These are phyloP conservation scores for Ophiostoma himal-ulmi DNA, from an alignment of 2,329 filamentous ascomycete genomes.

Conservation along the genomic window DNA sequence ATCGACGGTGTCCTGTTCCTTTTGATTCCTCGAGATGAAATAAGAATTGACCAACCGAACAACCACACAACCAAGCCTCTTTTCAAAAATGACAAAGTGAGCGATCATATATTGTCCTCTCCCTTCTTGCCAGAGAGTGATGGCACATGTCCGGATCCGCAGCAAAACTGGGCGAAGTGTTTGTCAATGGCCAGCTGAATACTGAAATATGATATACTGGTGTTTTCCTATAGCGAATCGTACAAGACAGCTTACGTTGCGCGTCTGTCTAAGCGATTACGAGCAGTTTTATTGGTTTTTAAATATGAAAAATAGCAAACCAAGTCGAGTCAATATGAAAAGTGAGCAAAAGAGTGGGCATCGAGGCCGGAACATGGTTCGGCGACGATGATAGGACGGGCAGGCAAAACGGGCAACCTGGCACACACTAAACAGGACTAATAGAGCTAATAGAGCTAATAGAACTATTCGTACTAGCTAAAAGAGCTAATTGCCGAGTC, in stretches of 20 bases:
- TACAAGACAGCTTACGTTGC: not conserved
- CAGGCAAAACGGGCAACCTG: not conserved
- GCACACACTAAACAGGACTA: not conserved
- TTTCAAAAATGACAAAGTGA: not conserved
- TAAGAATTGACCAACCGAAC: not conserved
- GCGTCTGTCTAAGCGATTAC: slow-evolving; percentile 5
- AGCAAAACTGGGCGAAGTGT: not conserved
- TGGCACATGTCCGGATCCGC: not conserved
- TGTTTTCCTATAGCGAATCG: not conserved
- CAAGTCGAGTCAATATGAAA: not conserved
- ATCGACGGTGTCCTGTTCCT: not conserved
- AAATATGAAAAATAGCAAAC: not conserved
- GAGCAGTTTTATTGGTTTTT: not conserved
- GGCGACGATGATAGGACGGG: not conserved
- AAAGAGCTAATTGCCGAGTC: not conserved
- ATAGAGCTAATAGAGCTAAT: not conserved
- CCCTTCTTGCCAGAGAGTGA: not conserved
- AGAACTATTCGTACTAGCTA: not conserved
- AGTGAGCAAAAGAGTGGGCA: slow-evolving; percentile 10
- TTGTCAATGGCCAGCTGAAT: not conserved
- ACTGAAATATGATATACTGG: not conserved
- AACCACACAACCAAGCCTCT: too few species aligned
- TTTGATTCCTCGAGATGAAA: not conserved
- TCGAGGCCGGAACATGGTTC: not conserved
- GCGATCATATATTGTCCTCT: slow-evolving; percentile 3